Percentiles rank a stretch among this genome's conserved stretches.
Conservation (phyloP, 2,329 filamentous ascomycete species). For the Cladosporium sp. region DNA sequence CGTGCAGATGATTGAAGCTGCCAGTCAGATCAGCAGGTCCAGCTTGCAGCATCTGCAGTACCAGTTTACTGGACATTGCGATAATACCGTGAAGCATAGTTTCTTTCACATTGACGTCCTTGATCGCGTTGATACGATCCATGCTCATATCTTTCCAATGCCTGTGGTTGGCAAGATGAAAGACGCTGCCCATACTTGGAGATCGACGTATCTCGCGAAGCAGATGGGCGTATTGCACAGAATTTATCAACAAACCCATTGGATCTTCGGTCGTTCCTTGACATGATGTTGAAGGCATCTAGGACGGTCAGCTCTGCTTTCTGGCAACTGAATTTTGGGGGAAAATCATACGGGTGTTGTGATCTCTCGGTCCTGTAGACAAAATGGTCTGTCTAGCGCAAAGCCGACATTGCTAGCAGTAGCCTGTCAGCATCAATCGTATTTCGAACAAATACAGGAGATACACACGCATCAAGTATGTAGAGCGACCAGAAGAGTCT, state of each 20-base stretch:
- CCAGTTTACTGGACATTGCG: constrained; percentile 5
- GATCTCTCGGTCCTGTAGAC: constrained; percentile 11
- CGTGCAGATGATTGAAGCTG: neutral
- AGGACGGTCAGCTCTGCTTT: neutral
- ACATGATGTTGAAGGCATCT: neutral
- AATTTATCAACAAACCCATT: neutral
- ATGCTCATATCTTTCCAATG: constrained; percentile 16
- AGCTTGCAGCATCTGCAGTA: constrained; percentile 2
- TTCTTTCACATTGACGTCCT: neutral
- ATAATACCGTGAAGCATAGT: neutral
- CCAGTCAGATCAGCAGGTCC: neutral
- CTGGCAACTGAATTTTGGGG: neutral
- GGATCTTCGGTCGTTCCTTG: neutral
- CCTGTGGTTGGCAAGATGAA: constrained; percentile 9
- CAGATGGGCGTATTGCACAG: constrained; percentile 10
- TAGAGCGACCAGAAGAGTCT: constrained; percentile 16
- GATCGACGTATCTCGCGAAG: constrained; percentile 6
- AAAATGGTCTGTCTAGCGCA: constrained; percentile 12
- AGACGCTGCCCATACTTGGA: constrained; percentile 9
- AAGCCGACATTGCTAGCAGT: neutral
- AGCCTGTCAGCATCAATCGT: neutral
- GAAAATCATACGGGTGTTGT: neutral
- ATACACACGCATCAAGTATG: constrained; percentile 10
- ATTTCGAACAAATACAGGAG: neutral
- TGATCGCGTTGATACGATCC: neutral